phyloP scores from a whole-genome alignment of 2,329 filamentous ascomycete genomes.

The Colletotrichum cereale region DNA sequence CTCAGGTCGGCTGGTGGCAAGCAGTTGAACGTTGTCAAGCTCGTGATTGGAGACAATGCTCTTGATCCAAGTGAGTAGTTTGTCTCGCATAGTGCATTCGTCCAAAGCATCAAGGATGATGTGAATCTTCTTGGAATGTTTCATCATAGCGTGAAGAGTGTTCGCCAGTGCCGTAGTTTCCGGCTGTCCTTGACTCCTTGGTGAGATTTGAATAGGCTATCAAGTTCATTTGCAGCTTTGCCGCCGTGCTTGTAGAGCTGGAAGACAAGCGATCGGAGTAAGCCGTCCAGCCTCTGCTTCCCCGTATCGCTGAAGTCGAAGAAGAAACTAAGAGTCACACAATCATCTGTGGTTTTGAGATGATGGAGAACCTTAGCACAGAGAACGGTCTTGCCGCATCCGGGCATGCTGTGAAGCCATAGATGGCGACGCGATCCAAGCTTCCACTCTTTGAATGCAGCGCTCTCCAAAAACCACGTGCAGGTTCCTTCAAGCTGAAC shows the following conservation, averaged over 20 bases:
- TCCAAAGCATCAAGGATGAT: conserved; percentile 23
- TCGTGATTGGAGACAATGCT: not conserved
- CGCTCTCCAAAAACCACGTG: conserved; percentile 32
- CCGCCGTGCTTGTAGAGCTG: conserved; percentile 42
- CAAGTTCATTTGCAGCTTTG: not conserved
- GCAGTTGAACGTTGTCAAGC: not conserved
- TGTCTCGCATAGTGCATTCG: not conserved
- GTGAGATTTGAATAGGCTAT: conserved; percentile 1
- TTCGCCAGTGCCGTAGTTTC: not conserved
- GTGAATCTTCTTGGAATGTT: rapidly evolving
- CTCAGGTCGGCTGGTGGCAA: conserved; percentile 10
- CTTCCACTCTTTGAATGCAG: conserved; percentile 39
- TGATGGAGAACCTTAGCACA: conserved; percentile 40
- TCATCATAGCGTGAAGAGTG: not conserved
- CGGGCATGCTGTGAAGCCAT: conserved; percentile 41
- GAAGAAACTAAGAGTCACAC: conserved; percentile 37
- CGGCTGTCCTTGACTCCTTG: not conserved
- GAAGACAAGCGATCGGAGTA: conserved; percentile 40
- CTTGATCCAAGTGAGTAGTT: not conserved
- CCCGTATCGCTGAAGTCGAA: conserved; percentile 43
- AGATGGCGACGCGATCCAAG: conserved; percentile 38
- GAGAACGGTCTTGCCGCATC: conserved; percentile 43
- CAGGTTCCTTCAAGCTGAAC: conserved; percentile 36
- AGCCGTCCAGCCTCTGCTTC: conserved; percentile 40
- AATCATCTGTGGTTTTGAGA: not conserved